Conservation (phyloP, 2,329 filamentous ascomycete species). For the Didymella pinodella region DNA sequence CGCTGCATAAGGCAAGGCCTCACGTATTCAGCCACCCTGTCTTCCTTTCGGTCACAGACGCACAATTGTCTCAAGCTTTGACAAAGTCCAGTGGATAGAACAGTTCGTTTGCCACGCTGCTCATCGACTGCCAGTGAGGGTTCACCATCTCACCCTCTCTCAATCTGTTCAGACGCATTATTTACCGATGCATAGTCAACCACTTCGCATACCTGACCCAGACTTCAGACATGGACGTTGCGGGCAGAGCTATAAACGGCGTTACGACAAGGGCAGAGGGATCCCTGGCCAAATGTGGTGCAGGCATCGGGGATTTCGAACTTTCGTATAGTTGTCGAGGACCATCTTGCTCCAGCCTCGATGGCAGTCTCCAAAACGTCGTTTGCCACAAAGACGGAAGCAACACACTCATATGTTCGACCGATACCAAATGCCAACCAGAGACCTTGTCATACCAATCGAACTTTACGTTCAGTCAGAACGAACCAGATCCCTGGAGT, state of each 20-base stretch:
- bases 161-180: neutral
- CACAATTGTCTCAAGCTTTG: slow-evolving; percentile 5
- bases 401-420: slow-evolving; percentile 29
- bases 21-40: slow-evolving; percentile 5
- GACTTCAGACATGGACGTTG: neutral
- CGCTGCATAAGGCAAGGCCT: neutral
- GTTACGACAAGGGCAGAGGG: slow-evolving; percentile 11
- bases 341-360: slow-evolving; percentile 29
- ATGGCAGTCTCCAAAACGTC: slow-evolving; percentile 27
- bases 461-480: slow-evolving; percentile 38
- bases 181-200: neutral
- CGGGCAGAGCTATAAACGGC: neutral
- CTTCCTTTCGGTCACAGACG: neutral
- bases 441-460: slow-evolving; percentile 29
- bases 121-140: neutral
- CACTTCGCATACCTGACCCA: neutral
- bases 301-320: slow-evolving; percentile 17
- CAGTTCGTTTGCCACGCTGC: neutral
- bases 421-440: slow-evolving; percentile 27
- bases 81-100: neutral
- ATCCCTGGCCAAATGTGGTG: slow-evolving; percentile 4
- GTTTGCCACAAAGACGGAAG: slow-evolving; percentile 29
- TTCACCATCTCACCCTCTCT: neutral
- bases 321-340: slow-evolving; percentile 33
- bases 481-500: slow-evolving; percentile 29